Conservation (phyloP, 164 flowering plant genomes). For the Berberis thunbergii region DNA sequence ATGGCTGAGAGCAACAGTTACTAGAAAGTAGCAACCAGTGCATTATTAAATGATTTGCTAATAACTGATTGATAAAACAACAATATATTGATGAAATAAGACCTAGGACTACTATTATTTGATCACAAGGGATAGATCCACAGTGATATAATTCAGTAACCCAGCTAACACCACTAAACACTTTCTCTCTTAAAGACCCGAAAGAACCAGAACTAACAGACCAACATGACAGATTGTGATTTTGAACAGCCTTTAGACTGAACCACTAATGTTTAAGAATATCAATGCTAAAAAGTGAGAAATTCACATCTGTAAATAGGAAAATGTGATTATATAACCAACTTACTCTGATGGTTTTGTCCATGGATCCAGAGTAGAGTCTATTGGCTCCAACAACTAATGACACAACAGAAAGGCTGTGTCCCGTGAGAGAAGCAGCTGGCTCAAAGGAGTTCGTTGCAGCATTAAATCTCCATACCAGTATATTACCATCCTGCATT, state of each 20-base stretch:
- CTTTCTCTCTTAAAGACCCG: too few species aligned
- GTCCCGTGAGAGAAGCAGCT: constrained; percentile 70
- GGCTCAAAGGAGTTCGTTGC: constrained; percentile 68
- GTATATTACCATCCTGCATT: constrained; percentile 76
- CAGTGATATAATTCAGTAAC: too few species aligned
- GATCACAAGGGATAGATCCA: neutral
- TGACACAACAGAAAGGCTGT: constrained; percentile 60
- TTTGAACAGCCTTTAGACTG: too few species aligned
- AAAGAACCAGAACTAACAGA: too few species aligned
- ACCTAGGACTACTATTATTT: too few species aligned
- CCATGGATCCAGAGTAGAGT: constrained; percentile 95
- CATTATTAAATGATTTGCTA: too few species aligned
- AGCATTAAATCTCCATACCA: constrained; percentile 78
- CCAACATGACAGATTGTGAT: too few species aligned
- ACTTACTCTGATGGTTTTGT: constrained; percentile 68
- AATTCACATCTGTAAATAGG: neutral
- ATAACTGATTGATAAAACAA: too few species aligned
- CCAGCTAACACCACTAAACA: too few species aligned
- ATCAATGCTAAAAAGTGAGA: neutral
- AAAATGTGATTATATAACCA: neutral
- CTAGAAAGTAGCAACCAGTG: too few species aligned
- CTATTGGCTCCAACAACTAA: constrained; percentile 81
- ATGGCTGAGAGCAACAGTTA: too few species aligned
- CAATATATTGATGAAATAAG: too few species aligned
- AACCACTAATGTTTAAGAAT: neutral